Conservation (phyloP, 805 yeast genomes). For the Grigorovia humatica region DNA sequence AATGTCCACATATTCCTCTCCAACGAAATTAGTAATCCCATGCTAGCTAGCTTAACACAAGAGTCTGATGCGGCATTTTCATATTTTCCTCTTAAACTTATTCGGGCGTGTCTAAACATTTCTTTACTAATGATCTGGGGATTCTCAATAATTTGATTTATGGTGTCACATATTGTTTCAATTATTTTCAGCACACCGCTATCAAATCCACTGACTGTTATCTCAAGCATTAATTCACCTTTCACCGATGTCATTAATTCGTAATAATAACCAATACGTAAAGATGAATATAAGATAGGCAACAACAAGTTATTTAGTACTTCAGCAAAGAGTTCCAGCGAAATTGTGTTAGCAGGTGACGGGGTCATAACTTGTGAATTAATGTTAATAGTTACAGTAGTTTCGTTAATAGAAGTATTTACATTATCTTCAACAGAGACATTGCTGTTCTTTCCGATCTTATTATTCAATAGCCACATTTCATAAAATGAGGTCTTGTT, state of each 20-base stretch:
- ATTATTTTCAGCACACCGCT: slow-evolving; percentile 32
- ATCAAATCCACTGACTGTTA: slow-evolving; percentile 46
- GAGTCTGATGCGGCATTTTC: slow-evolving; percentile 33
- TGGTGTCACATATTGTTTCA: slow-evolving; percentile 27
- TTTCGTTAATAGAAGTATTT: slow-evolving; percentile 20
- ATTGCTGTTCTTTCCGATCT: not conserved
- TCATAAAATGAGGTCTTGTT: slow-evolving; percentile 32
- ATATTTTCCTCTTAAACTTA: slow-evolving; percentile 38
- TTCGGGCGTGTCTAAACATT: slow-evolving; percentile 38
- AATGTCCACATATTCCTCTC: slow-evolving; percentile 49
- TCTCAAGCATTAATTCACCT: slow-evolving; percentile 42
- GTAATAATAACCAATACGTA: slow-evolving; percentile 47
- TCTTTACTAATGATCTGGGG: slow-evolving; percentile 19
- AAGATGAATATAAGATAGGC: slow-evolving; percentile 40
- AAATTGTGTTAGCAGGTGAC: slow-evolving; percentile 33
- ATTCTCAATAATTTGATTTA: slow-evolving; percentile 7
- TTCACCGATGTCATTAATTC: slow-evolving; percentile 43
- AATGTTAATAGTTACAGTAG: slow-evolving; percentile 37
- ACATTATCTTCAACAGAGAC: not conserved
- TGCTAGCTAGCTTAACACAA: slow-evolving; percentile 39
- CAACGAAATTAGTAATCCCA: slow-evolving; percentile 40
- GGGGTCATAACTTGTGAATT: slow-evolving; percentile 24
- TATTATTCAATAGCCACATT: slow-evolving; percentile 34
- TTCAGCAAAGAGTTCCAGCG: slow-evolving; percentile 45
- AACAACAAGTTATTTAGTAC: slow-evolving; percentile 34